Evolutionary conservation across 352 stramenopile species (phyloP).

Genomic region (Phytophthora pseudosyringae): DNA sequence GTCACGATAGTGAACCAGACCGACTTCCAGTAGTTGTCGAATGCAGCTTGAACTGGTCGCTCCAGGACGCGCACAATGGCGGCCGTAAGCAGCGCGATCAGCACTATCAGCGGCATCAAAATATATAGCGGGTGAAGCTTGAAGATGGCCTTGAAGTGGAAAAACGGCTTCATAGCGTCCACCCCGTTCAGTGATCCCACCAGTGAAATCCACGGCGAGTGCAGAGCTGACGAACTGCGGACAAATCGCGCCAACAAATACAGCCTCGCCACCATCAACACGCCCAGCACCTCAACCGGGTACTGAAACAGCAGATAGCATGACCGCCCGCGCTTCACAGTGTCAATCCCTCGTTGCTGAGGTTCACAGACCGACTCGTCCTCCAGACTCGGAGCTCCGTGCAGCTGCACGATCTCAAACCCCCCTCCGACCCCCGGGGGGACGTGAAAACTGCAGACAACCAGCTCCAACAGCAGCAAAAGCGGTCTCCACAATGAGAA

Average conservation of each 20-base stretch:
- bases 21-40: constrained; percentile 76
- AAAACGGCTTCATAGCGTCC: constrained; percentile 78
- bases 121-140: constrained; percentile 69
- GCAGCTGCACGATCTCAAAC: constrained; percentile 55
- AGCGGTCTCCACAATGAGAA: constrained; percentile 37
- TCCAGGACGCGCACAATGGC: constrained; percentile 81
- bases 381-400: constrained; percentile 37
- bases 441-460: constrained; percentile 73
- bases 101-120: constrained; percentile 58
- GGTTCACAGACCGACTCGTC: constrained; percentile 23
- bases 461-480: constrained; percentile 55
- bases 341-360: constrained; percentile 30
- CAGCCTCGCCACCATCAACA: constrained; percentile 71
- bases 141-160: constrained; percentile 85
- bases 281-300: constrained; percentile 61
- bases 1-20: constrained; percentile 77
- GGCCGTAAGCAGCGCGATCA: constrained; percentile 67
- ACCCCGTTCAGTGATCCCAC: constrained; percentile 78
- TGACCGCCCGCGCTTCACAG: constrained; percentile 33
- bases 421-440: constrained; percentile 49
- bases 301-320: constrained; percentile 79
- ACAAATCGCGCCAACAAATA: constrained; percentile 77
- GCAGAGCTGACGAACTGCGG: constrained; percentile 68
- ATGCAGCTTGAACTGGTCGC: constrained; percentile 60
- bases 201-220: constrained; percentile 82